These are phyloP conservation scores for Heracleum sosnowskyi DNA, from an alignment of 129 eudicot species.

Conservation along the genomic window DNA sequence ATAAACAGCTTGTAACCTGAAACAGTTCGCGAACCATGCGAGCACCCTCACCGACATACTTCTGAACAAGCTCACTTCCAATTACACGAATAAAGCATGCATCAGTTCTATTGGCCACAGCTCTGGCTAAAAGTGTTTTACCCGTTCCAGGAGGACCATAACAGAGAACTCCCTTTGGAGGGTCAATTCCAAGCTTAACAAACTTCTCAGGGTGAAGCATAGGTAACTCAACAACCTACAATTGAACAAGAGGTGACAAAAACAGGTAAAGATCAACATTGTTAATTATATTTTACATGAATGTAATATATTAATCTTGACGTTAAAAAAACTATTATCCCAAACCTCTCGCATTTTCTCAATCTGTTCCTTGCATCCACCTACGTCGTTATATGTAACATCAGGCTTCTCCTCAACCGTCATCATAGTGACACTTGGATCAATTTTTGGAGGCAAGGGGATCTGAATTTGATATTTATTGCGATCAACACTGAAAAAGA, in stretches of 20 bases:
- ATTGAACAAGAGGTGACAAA: background rate
- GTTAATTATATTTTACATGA: background rate
- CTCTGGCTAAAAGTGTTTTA: constrained; percentile 92
- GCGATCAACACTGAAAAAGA: constrained; percentile 71
- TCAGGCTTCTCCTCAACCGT: constrained; percentile 99
- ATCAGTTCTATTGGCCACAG: constrained; percentile 95
- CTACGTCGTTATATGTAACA: constrained; percentile 96
- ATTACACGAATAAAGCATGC: constrained; percentile 97
- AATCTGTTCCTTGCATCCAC: constrained; percentile 98
- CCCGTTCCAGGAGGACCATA: constrained; percentile 99
- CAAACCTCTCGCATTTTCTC: constrained; percentile 96
- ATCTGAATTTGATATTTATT: constrained; percentile 91
- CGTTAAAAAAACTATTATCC: too few species aligned
- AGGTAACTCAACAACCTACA: constrained; percentile 92
- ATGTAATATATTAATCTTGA: background rate
- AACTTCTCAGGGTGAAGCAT: constrained; percentile 99
- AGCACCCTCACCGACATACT: constrained; percentile 98
- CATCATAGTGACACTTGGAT: constrained; percentile 99
- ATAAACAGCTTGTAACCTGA: constrained; percentile 44
- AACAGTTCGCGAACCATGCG: constrained; percentile 99
- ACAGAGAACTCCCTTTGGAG: constrained; percentile 98
- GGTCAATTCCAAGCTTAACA: constrained; percentile 97
- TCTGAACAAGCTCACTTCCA: constrained; percentile 96
- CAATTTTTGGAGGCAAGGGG: constrained; percentile 95
- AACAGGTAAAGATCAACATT: background rate